Conservation (phyloP, 2,329 filamentous ascomycete species). For the Colletotrichum ledebouriae region DNA sequence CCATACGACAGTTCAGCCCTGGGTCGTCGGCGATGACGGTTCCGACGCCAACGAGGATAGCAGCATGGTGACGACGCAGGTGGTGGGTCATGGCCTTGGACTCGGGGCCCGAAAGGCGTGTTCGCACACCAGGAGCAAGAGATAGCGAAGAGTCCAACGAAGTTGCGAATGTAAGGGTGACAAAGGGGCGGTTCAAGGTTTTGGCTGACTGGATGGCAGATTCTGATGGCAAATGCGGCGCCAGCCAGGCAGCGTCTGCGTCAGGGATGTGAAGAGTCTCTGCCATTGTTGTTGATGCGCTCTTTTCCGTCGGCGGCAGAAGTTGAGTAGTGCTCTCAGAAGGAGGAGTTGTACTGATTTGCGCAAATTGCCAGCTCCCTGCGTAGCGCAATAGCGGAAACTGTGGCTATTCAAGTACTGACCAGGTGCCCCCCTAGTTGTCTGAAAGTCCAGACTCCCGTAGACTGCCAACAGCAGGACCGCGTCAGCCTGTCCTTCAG, state of each 20-base stretch:
- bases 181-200: constrained; percentile 56
- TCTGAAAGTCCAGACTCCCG: constrained; percentile 24
- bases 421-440: constrained; percentile 36
- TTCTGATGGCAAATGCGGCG: constrained; percentile 48
- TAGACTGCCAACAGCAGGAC: constrained; percentile 13
- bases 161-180: constrained; percentile 90
- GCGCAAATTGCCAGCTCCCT: constrained; percentile 22
- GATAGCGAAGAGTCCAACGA: constrained; percentile 88
- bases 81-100: constrained; percentile 96
- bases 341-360: constrained; percentile 9
- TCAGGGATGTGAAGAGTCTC: constrained; percentile 45
- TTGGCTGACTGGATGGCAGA: constrained; percentile 25
- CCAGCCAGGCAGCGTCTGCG: constrained; percentile 47
- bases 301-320: constrained; percentile 12
- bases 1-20: constrained; percentile 83
- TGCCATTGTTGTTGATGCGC: constrained; percentile 44
- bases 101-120: constrained; percentile 82
- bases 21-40: constrained; percentile 90
- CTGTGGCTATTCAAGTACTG: constrained; percentile 30
- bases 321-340: constrained; percentile 1
- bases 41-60: constrained; percentile 86
- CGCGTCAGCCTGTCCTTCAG: constrained; percentile 19
- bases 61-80: constrained; percentile 84
- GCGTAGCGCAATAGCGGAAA: constrained; percentile 29
- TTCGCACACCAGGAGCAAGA: constrained; percentile 83